Conservation (phyloP, 148 eudicot genomes). For the Amaranthus cruentus region DNA sequence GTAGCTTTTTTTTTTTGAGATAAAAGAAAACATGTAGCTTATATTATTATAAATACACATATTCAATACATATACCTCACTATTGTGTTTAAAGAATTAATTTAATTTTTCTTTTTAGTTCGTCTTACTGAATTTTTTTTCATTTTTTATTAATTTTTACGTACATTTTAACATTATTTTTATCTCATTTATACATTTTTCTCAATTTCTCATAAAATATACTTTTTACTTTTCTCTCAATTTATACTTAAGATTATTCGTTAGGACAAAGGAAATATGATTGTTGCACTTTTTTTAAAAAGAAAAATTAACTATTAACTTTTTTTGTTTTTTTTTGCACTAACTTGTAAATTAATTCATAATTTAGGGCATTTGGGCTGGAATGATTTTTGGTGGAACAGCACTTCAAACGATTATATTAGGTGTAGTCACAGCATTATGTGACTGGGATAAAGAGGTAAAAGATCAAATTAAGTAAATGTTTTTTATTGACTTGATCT, state of each 20-base stretch:
- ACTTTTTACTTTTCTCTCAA: too few species aligned
- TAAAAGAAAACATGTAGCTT: too few species aligned
- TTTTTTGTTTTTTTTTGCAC: background rate
- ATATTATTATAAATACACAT: too few species aligned
- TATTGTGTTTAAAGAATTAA: too few species aligned
- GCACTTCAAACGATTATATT: slow-evolving; percentile 49
- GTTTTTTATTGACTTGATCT: too few species aligned
- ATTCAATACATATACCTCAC: too few species aligned
- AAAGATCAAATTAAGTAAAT: background rate
- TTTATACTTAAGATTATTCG: too few species aligned
- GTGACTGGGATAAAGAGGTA: slow-evolving; percentile 69
- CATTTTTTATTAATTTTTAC: background rate
- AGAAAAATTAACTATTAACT: background rate
- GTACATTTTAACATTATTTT: background rate
- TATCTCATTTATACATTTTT: too few species aligned
- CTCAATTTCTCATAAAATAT: too few species aligned
- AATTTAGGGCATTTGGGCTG: slow-evolving; percentile 56
- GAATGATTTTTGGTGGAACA: slow-evolving; percentile 64
- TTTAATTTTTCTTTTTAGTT: background rate
- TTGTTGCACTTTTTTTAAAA: background rate
- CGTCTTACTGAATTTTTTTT: background rate
- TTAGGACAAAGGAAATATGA: background rate
- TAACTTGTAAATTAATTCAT: background rate
- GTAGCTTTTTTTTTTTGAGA: too few species aligned
- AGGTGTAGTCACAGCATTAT: slow-evolving; percentile 27